Evolutionary conservation across 352 stramenopile genomes (phyloP).

Genomic region (Phytophthora sp.): DNA sequence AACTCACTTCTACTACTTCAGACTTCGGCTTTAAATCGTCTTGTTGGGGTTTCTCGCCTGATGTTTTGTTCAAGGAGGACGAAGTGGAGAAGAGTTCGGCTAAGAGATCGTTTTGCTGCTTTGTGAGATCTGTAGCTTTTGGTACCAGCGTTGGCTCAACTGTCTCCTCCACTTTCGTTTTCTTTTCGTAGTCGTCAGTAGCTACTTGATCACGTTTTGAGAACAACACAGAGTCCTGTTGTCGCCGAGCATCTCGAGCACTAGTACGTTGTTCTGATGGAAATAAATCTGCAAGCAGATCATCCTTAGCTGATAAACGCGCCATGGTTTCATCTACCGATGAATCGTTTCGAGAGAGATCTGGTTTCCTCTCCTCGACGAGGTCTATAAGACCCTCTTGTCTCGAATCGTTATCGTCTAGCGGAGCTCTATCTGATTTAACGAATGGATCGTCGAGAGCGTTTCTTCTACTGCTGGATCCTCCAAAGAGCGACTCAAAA

Average conservation of each 20-base stretch:
- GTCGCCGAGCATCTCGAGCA: slow-evolving; percentile 7
- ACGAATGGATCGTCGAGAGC: slow-evolving; percentile 25
- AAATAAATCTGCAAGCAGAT: slow-evolving; percentile 50
- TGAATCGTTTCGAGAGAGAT: neutral
- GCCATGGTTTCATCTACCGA: no score
- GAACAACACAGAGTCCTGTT: slow-evolving; percentile 9
- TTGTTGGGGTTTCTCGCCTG: slow-evolving; percentile 6
- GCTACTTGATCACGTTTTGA: slow-evolving; percentile 7
- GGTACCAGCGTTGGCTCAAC: neutral
- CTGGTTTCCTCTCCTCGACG: neutral
- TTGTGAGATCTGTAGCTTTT: slow-evolving; percentile 13
- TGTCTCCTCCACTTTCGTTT: slow-evolving; percentile 4
- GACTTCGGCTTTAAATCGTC: neutral
- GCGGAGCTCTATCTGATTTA: slow-evolving; percentile 4
- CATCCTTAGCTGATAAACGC: slow-evolving; percentile 42
- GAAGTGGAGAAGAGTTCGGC: slow-evolving; percentile 36
- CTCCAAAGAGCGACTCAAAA: slow-evolving; percentile 43
- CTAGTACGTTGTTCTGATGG: slow-evolving; percentile 17
- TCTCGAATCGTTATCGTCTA: slow-evolving; percentile 4
- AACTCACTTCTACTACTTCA: slow-evolving; percentile 1
- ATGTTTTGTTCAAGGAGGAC: slow-evolving; percentile 1
- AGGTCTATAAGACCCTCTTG: neutral
- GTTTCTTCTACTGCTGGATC: slow-evolving; percentile 19
- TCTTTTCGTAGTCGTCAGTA: slow-evolving; percentile 1
- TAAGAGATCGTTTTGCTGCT: slow-evolving; percentile 36